A percentile compares a stretch with the other conserved stretches of the same genome.
phyloP scores from a whole-genome alignment of 495 filamentous ascomycete genomes.

The Neurospora tetraspora region DNA sequence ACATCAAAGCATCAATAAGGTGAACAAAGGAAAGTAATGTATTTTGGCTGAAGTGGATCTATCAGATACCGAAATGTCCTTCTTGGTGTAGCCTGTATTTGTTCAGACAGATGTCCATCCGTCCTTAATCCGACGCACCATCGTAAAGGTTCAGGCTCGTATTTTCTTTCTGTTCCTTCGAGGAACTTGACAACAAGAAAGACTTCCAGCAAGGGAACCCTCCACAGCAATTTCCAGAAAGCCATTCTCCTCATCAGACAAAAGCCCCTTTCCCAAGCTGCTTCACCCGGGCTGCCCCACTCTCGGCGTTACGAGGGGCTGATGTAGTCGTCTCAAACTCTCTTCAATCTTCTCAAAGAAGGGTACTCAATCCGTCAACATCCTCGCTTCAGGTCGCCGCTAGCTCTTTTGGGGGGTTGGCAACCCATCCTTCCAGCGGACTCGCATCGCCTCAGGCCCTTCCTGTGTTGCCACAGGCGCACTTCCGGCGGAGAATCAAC shows the following conservation, averaged over 20 bases:
- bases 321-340: constrained; percentile 5
- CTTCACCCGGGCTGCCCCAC: constrained; percentile 12
- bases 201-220: constrained; percentile 4
- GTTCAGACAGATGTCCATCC: not conserved
- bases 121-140: not conserved
- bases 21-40: not conserved
- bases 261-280: not conserved
- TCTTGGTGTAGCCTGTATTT: constrained; percentile 7
- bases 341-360: not conserved
- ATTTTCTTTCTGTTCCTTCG: not conserved
- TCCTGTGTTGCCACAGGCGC: not conserved
- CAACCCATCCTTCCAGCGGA: constrained; percentile 6
- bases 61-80: not conserved
- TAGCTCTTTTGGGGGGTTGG: not conserved
- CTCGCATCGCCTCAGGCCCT: constrained; percentile 10
- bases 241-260: not conserved
- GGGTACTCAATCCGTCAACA: not conserved
- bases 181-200: not conserved
- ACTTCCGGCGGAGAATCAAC: constrained; percentile 11
- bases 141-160: constrained; percentile 4
- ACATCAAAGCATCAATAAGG: not conserved
- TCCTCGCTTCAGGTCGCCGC: constrained; percentile 11
- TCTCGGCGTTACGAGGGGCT: constrained; percentile 19
- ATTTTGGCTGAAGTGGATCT: not conserved
- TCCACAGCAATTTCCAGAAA: constrained; percentile 4